Conservation (phyloP, 371 early-diverging fungal species). For the Mortierella sp. region DNA sequence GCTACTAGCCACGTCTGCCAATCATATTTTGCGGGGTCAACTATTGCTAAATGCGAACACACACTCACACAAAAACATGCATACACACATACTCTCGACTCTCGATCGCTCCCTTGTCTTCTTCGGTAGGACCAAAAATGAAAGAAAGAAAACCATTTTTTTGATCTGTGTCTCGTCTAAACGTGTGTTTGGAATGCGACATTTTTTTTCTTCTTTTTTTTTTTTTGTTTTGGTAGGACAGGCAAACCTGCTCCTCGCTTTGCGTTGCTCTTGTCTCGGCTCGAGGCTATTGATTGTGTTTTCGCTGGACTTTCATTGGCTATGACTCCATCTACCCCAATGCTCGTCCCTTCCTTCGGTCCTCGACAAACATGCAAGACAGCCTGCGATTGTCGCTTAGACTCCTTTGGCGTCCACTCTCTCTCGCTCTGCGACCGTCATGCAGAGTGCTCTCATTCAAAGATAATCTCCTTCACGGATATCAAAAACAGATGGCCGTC, state of each 20-base stretch:
- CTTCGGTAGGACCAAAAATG: background rate
- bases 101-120: background rate
- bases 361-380: background rate
- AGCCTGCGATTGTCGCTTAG: background rate
- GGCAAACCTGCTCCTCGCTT: background rate
- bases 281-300: background rate
- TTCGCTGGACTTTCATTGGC: background rate
- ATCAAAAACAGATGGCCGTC: background rate
- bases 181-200: constrained; percentile 7
- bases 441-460: background rate
- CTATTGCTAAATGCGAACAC: background rate
- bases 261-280: background rate
- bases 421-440: background rate
- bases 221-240: background rate
- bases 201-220: background rate
- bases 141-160: background rate
- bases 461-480: background rate
- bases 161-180: background rate
- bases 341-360: background rate
- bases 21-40: constrained; percentile 6
- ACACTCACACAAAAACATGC: background rate
- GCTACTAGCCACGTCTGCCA: background rate
- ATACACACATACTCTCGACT: background rate
- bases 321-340: constrained; percentile 5
- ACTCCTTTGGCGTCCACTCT: background rate